A percentile compares a stretch with the other conserved stretches of the same genome.
These are phyloP conservation scores for Xylaria castorea DNA, from an alignment of 495 filamentous ascomycete genomes.

Conservation along the genomic window DNA sequence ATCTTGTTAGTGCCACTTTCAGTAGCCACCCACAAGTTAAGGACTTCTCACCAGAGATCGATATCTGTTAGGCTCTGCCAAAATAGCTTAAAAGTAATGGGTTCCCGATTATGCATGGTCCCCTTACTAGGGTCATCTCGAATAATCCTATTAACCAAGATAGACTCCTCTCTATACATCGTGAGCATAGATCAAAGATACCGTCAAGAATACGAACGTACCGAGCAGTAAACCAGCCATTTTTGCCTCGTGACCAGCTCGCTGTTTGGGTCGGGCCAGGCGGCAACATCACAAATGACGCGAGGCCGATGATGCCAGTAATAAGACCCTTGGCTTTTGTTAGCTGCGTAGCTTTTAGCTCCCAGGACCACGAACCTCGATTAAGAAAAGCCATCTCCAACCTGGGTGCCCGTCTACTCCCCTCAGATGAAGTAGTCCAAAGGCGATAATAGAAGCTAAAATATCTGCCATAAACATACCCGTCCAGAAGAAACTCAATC, in stretches of 20 bases:
- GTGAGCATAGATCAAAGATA: slow-evolving; percentile 11
- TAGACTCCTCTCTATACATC: slow-evolving; percentile 61
- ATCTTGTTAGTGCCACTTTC: slow-evolving; percentile 13
- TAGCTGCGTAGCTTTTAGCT: not conserved
- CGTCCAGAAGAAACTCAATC: slow-evolving; percentile 64
- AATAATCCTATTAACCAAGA: slow-evolving; percentile 76
- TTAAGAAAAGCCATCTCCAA: slow-evolving; percentile 78
- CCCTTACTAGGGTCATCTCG: slow-evolving; percentile 75
- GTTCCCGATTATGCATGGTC: slow-evolving; percentile 66
- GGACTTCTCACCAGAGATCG: slow-evolving; percentile 65
- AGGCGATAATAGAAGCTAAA: slow-evolving; percentile 72
- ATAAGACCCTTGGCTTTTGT: slow-evolving; percentile 47
- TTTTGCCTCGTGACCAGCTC: slow-evolving; percentile 64
- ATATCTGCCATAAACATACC: slow-evolving; percentile 71
- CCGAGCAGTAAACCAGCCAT: slow-evolving; percentile 74
- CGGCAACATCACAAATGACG: slow-evolving; percentile 72
- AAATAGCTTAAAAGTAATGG: slow-evolving; percentile 65
- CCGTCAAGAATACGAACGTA: slow-evolving; percentile 22
- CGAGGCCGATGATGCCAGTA: slow-evolving; percentile 68
- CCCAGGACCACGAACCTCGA: slow-evolving; percentile 39
- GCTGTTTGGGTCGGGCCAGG: slow-evolving; percentile 74
- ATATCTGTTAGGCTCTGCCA: slow-evolving; percentile 70
- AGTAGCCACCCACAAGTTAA: not conserved
- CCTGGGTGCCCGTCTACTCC: slow-evolving; percentile 64
- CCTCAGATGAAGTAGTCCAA: slow-evolving; percentile 72